A percentile compares a stretch with the other conserved stretches of the same genome.
Conservation (phyloP, 2,329 filamentous ascomycete species). For the Byssochlamys sp. region DNA sequence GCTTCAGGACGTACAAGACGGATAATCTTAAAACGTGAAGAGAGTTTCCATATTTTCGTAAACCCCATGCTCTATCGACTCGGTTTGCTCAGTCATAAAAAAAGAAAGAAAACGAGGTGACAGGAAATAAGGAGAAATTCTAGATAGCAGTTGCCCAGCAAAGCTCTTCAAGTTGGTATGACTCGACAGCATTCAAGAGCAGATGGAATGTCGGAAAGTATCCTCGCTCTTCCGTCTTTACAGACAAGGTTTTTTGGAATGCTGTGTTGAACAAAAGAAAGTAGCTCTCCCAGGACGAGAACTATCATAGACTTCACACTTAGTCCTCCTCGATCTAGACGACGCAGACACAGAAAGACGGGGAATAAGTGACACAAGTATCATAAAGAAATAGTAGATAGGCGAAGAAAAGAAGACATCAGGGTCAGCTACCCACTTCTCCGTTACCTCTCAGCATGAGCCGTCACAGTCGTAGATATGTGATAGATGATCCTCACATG, state of each 20-base stretch:
- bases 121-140: background rate
- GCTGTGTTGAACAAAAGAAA: constrained; percentile 16
- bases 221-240: constrained; percentile 10
- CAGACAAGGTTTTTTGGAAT: constrained; percentile 2
- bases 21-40: background rate
- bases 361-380: constrained; percentile 9
- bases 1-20: background rate
- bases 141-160: background rate
- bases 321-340: constrained; percentile 14
- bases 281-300: constrained; percentile 16
- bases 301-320: constrained; percentile 18
- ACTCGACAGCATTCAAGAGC: constrained; percentile 24
- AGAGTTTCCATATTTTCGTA: background rate
- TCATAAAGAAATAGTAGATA: constrained; percentile 5
- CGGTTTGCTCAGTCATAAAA: background rate
- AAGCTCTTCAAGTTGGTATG: background rate
- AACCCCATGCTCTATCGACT: background rate
- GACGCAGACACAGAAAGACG: constrained; percentile 13
- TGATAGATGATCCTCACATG: constrained; percentile 24
- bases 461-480: constrained; percentile 26
- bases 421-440: constrained; percentile 11
- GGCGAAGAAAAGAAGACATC: constrained; percentile 7
- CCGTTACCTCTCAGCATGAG: constrained; percentile 18
- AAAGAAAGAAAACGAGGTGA: background rate
- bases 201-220: background rate